Evolutionary conservation across 1,139 yeast genomes (phyloP), one percentile per base, ranked within the genome.

Genomic region (Geotrichum aggregatum): DNA sequence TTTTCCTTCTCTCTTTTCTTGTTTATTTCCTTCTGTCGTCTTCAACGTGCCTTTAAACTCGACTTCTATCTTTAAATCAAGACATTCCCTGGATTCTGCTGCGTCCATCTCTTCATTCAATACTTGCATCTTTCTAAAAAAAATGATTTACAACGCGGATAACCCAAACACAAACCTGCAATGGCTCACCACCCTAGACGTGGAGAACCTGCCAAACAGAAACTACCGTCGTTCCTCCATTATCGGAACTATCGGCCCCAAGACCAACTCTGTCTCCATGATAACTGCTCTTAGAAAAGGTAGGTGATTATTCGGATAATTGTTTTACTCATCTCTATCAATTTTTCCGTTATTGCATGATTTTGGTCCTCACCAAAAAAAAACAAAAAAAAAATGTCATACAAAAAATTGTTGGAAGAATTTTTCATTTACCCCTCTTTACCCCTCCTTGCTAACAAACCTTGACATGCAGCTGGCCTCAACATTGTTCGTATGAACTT

Each of bases 401-500:
- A 14, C 30, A 24, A 5, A 24, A 24, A 5, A 24, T 39, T 8
- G n/a, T n/a, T n/a, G n/a, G n/a, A n/a, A n/a, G n/a, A n/a, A n/a
- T n/a, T n/a, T n/a, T n/a, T n/a, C n/a, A n/a, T 6, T 22, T 39
- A 22, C 42, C 42, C 42, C 42, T 39, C 42, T 39, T 39, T 39
- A 22, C 28, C 28, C 28, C 28, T 21, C 28, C 8, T 39, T 21
- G 30, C 42, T 39, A 39, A 39, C 42, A 10, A 6, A 10, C 21
- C 21, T 22, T 8, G 10, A 18, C 6, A 2, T 4, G 7, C 3
- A 62, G 95, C 96, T 57, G 99, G 99, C 69, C 81, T 92, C 66
- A 92, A 91, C 80, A 87, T 92, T 71, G 98, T 87, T 52, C 85
- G 98, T 73, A 89, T 92, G 97, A 94, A 92, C 84, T 92, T 94